Evolutionary conservation across 345 rosid genomes (phyloP).

Genomic region (Lepidium aucheri): DNA sequence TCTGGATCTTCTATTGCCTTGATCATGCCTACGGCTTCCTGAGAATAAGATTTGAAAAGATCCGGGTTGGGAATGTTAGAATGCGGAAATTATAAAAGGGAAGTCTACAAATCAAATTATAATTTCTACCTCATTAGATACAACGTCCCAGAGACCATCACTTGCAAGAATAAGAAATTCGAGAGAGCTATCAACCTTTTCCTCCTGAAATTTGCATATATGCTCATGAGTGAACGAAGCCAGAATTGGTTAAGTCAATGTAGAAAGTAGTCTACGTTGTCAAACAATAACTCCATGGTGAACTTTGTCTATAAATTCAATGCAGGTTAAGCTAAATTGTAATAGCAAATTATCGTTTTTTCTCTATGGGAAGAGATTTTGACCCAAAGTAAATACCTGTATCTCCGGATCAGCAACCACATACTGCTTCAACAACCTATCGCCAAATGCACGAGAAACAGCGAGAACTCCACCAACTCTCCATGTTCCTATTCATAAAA

Average conservation of each 20-base stretch:
- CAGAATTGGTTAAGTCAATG: background rate
- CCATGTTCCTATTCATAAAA: constrained; percentile 69
- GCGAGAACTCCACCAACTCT: constrained; percentile 99
- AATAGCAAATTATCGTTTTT: background rate
- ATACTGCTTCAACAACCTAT: constrained; percentile 89
- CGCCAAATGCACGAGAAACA: constrained; percentile 99
- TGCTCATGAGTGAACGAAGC: background rate
- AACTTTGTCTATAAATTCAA: background rate
- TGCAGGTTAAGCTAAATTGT: background rate
- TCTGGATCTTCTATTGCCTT: constrained; percentile 76
- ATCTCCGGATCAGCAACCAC: constrained; percentile 99
- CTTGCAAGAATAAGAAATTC: constrained; percentile 99
- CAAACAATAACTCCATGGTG: background rate
- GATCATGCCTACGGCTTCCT: constrained; percentile 93
- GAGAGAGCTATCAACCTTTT: constrained; percentile 77
- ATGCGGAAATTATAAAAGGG: background rate
- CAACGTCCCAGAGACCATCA: constrained; percentile 99
- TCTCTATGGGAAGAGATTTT: background rate
- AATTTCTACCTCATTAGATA: constrained; percentile 70
- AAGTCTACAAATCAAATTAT: background rate
- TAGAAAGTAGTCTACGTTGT: background rate
- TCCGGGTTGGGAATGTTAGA: background rate
- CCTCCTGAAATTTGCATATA: constrained; percentile 60
- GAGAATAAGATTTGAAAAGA: background rate
- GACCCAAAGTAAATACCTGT: constrained; percentile 41